Evolutionary conservation across 148 eudicot genomes (phyloP).

Genomic region (Silene uniflora): DNA sequence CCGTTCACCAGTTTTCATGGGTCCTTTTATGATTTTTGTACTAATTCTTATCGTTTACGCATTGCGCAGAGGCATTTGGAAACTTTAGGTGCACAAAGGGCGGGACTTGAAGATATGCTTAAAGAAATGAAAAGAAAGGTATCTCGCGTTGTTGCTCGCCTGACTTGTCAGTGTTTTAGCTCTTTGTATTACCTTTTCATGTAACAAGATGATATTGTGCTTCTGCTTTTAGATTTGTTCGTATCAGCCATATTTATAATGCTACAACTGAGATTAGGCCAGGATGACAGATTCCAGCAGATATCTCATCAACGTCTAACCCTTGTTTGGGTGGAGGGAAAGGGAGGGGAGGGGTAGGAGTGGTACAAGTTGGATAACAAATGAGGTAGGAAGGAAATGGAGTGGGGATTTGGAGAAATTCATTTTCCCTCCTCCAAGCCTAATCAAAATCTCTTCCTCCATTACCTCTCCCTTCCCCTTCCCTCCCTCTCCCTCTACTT

Average conservation of each 20-base stretch:
- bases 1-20: background rate
- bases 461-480: background rate
- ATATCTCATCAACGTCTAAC: background rate
- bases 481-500: background rate
- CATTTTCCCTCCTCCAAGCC: no score
- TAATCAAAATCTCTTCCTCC: no score
- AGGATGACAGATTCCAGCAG: background rate
- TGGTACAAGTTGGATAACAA: no score
- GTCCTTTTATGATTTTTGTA: background rate
- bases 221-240: background rate
- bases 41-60: background rate
- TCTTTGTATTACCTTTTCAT: background rate
- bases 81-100: slow-evolving; percentile 88
- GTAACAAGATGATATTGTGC: no score
- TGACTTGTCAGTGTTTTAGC: slow-evolving; percentile 12
- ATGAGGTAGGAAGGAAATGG: background rate
- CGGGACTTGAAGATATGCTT: slow-evolving; percentile 99
- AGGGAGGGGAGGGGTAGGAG: background rate
- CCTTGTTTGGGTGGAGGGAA: background rate
- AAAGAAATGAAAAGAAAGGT: slow-evolving; percentile 99
- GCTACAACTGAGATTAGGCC: background rate
- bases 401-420: no score
- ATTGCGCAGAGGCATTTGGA: slow-evolving; percentile 87
- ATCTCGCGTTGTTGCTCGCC: no score
- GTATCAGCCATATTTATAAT: background rate